A percentile compares a stretch with the other conserved stretches of the same genome.
These are phyloP conservation scores for Pseudovirgaria hyperparasitica DNA, from an alignment of 2,329 filamentous ascomycete genomes.

Conservation along the genomic window DNA sequence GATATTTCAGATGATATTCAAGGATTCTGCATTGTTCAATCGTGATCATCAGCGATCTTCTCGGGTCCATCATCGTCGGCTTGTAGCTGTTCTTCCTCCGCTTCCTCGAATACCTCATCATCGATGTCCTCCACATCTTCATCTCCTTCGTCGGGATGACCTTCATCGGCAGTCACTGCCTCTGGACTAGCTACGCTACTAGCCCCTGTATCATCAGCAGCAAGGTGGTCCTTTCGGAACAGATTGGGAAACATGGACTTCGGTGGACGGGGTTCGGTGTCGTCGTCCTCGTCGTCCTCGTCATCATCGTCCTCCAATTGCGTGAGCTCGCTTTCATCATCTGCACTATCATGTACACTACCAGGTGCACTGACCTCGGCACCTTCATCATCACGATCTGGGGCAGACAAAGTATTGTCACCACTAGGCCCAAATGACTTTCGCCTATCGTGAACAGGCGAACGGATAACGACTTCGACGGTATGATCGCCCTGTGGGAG, in stretches of 20 bases:
- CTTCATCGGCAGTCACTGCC: conserved; percentile 2
- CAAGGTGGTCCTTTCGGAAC: background rate
- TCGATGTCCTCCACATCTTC: background rate
- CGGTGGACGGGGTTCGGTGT: conserved; percentile 6
- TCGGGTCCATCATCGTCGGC: background rate
- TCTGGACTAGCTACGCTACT: background rate
- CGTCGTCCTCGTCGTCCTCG: conserved; percentile 5
- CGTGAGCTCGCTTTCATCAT: conserved; percentile 43
- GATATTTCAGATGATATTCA: too few relatives aligned
- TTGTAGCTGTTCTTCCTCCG: background rate
- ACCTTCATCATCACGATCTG: conserved; percentile 16
- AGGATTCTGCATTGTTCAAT: too few relatives aligned
- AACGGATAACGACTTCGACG: conserved; percentile 17
- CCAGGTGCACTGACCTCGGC: conserved; percentile 41
- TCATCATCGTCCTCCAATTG: conserved; percentile 29
- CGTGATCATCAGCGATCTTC: background rate
- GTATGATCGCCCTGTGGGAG: conserved; percentile 2
- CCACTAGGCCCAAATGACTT: conserved; percentile 18
- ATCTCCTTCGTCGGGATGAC: conserved; percentile 7
- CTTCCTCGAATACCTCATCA: background rate
- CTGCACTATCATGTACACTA: conserved; percentile 40
- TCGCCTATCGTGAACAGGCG: conserved; percentile 19
- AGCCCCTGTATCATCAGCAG: background rate
- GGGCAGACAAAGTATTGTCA: conserved; percentile 33
- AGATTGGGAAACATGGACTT: conserved; percentile 17